Conservation (phyloP, 805 yeast genomes). For the Metschnikowia hibisci region DNA sequence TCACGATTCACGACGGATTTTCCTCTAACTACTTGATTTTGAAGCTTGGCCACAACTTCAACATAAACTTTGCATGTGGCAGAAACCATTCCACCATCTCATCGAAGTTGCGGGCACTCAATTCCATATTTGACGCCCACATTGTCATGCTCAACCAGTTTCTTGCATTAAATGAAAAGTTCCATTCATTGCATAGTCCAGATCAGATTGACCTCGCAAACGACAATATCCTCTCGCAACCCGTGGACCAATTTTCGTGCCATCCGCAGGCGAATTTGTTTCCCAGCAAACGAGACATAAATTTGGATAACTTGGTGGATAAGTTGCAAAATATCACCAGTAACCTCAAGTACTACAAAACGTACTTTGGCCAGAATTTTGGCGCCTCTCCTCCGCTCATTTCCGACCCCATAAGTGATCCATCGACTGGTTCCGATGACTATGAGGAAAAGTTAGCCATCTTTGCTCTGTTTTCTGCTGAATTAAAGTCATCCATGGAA, state of each 20-base stretch:
- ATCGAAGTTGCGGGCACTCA: slow-evolving; percentile 19
- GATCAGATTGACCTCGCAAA: slow-evolving; percentile 15
- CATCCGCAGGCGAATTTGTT: slow-evolving; percentile 2
- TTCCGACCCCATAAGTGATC: not conserved
- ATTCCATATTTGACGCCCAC: slow-evolving; percentile 22
- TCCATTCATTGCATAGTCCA: slow-evolving; percentile 15
- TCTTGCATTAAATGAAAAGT: slow-evolving; percentile 25
- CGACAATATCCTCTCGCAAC: slow-evolving; percentile 13
- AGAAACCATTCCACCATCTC: slow-evolving; percentile 8
- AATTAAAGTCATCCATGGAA: slow-evolving; percentile 26
- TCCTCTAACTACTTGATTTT: slow-evolving; percentile 29
- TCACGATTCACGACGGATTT: slow-evolving; percentile 32
- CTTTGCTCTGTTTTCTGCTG: slow-evolving; percentile 34
- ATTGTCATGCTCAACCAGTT: slow-evolving; percentile 23
- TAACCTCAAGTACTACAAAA: slow-evolving; percentile 35
- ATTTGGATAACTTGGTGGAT: slow-evolving; percentile 25
- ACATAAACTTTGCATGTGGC: slow-evolving; percentile 3
- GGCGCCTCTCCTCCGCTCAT: not conserved
- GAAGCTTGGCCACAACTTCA: slow-evolving; percentile 24
- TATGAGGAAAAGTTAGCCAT: slow-evolving; percentile 34
- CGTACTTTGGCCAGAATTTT: slow-evolving; percentile 19
- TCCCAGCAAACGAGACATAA: slow-evolving; percentile 12
- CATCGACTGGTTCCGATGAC: slow-evolving; percentile 26
- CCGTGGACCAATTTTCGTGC: not conserved
- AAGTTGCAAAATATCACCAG: slow-evolving; percentile 31